Percentiles rank a stretch among this genome's conserved stretches.
phyloP scores from a whole-genome alignment of 2,329 filamentous ascomycete species.

The Pseudogymnoascus sp. region DNA sequence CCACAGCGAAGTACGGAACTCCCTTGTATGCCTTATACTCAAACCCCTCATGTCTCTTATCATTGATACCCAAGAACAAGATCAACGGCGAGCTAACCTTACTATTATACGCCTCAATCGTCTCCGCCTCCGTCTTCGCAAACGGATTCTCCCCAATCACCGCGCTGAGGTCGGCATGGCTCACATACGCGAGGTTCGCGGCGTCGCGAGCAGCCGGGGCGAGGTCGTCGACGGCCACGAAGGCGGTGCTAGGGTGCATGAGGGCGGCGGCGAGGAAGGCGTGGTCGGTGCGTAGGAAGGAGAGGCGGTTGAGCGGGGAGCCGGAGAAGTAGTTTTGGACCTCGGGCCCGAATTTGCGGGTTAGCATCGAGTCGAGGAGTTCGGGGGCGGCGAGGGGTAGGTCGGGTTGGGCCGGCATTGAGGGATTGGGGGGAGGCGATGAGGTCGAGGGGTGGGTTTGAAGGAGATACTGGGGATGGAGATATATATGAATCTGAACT shows the following conservation, averaged over 20 bases:
- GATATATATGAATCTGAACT: not conserved
- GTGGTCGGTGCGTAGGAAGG: conserved; percentile 66
- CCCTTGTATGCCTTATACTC: conserved; percentile 62
- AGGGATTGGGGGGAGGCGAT: conserved; percentile 8
- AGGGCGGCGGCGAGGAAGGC: conserved; percentile 64
- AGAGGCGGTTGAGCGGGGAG: conserved; percentile 69
- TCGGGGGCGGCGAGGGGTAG: conserved; percentile 27
- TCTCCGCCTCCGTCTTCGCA: conserved; percentile 61
- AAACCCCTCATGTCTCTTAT: conserved; percentile 46
- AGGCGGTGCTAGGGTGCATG: conserved; percentile 56
- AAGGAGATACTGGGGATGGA: not conserved
- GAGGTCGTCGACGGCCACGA: conserved; percentile 74
- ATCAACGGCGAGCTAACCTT: conserved; percentile 53
- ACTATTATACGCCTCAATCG: conserved; percentile 69
- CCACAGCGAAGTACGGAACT: conserved; percentile 80
- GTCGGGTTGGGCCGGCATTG: conserved; percentile 26
- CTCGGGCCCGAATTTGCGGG: conserved; percentile 70
- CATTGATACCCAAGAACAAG: conserved; percentile 79
- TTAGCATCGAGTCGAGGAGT: conserved; percentile 50
- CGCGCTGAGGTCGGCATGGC: conserved; percentile 59
- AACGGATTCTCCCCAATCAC: conserved; percentile 70
- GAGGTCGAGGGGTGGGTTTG: not conserved
- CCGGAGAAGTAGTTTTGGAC: conserved; percentile 79
- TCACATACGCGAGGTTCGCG: conserved; percentile 59
- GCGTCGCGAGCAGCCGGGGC: conserved; percentile 61